These are phyloP conservation scores for Penicillium janthinellum DNA, from an alignment of 2,329 filamentous ascomycete species.

Conservation along the genomic window DNA sequence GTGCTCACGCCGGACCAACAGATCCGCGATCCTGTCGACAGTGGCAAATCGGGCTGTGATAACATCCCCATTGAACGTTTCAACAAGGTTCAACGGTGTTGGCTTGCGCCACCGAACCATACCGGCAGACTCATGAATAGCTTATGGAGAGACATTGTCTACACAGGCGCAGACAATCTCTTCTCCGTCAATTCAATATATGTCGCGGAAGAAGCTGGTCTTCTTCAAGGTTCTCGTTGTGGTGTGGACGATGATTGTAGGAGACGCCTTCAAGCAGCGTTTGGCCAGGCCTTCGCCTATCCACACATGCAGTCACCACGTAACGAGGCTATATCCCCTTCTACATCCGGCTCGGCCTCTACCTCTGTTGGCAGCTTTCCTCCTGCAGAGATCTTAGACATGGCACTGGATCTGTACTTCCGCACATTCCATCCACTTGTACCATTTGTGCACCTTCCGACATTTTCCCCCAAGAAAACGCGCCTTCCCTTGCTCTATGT, in stretches of 20 bases:
- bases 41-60: constrained; percentile 23
- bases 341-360: constrained; percentile 23
- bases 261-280: constrained; percentile 41
- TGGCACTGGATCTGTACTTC: constrained; percentile 57
- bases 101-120: constrained; percentile 43
- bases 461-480: constrained; percentile 54
- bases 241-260: constrained; percentile 48
- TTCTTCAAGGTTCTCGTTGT: constrained; percentile 35
- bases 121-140: constrained; percentile 45
- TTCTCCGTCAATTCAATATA: constrained; percentile 35
- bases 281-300: constrained; percentile 30
- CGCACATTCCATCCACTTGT: constrained; percentile 56
- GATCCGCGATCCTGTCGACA: constrained; percentile 27
- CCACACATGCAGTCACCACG: constrained; percentile 23
- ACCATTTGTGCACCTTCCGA: constrained; percentile 57
- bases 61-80: constrained; percentile 47
- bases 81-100: constrained; percentile 45
- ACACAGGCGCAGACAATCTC: constrained; percentile 42
- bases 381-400: constrained; percentile 56
- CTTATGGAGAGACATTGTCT: constrained; percentile 45
- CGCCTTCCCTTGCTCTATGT: constrained; percentile 51
- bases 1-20: constrained; percentile 27
- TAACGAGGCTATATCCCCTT: constrained; percentile 21
- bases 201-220: constrained; percentile 21
- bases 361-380: constrained; percentile 45